These are phyloP conservation scores for Mycothermus thermophilus DNA, from an alignment of 495 filamentous ascomycete species.

Conservation along the genomic window DNA sequence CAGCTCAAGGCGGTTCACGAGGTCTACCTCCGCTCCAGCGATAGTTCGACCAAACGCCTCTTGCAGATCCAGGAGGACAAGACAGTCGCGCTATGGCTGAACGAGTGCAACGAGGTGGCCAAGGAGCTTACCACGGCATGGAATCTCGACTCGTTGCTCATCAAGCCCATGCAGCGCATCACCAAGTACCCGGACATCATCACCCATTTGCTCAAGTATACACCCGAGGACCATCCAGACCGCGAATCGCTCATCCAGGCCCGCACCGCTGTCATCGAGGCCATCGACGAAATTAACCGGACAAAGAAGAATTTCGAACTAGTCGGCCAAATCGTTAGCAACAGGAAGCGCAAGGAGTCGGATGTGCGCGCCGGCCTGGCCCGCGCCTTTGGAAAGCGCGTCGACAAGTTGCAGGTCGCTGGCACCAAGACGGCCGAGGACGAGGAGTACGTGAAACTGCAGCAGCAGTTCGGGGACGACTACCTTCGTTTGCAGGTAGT, in stretches of 20 bases:
- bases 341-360: constrained; percentile 74
- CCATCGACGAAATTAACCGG: constrained; percentile 78
- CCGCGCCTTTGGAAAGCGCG: constrained; percentile 74
- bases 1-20: constrained; percentile 76
- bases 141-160: constrained; percentile 83
- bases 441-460: constrained; percentile 56
- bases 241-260: constrained; percentile 50
- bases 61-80: constrained; percentile 54
- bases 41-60: constrained; percentile 67
- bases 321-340: constrained; percentile 68
- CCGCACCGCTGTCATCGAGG: constrained; percentile 47
- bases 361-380: constrained; percentile 71
- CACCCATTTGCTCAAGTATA: constrained; percentile 59
- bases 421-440: constrained; percentile 65
- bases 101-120: constrained; percentile 77
- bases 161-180: constrained; percentile 89
- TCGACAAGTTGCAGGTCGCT: constrained; percentile 52
- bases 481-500: constrained; percentile 83
- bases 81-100: constrained; percentile 76
- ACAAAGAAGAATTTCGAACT: constrained; percentile 82
- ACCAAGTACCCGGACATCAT: constrained; percentile 85
- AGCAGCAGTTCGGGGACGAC: constrained; percentile 71
- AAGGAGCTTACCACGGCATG: constrained; percentile 82
- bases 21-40: constrained; percentile 75
- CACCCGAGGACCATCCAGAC: constrained; percentile 73